Percentiles rank a stretch among this genome's conserved stretches.
These are phyloP conservation scores for Tulasnella sp. DNA, from an alignment of 768 basidiomycete genomes.

Conservation along the genomic window DNA sequence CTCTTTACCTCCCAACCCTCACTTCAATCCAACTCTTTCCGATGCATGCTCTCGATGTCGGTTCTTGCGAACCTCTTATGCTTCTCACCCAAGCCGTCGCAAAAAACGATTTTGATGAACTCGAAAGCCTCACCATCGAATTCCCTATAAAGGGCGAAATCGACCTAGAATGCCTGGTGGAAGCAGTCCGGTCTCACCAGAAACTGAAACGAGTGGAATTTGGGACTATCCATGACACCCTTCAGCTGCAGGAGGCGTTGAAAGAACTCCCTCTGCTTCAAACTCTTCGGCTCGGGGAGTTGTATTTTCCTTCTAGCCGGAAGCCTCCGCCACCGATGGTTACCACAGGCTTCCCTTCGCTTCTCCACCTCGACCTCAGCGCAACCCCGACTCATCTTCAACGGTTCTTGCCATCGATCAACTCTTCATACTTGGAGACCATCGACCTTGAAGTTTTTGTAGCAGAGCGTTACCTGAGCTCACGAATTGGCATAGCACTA, in stretches of 20 bases:
- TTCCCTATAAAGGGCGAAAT: background rate
- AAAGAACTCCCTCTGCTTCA: background rate
- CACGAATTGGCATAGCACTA: background rate
- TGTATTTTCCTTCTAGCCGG: background rate
- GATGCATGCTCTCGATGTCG: background rate
- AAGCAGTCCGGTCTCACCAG: background rate
- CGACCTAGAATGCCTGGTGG: background rate
- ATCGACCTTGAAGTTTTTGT: background rate
- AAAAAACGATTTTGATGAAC: background rate
- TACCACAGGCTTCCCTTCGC: background rate
- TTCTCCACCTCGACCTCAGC: background rate
- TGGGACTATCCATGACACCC: background rate
- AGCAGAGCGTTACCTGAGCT: background rate
- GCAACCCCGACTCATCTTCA: background rate
- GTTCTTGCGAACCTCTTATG: background rate
- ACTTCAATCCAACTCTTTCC: background rate
- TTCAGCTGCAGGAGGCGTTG: background rate
- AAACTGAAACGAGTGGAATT: background rate
- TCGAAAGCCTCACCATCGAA: background rate
- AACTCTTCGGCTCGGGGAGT: background rate
- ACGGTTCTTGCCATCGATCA: background rate
- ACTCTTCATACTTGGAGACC: background rate
- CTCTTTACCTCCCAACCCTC: background rate
- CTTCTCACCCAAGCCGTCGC: background rate
- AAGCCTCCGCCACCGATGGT: background rate